phyloP scores from a whole-genome alignment of 2,329 filamentous ascomycete genomes.

The Pseudogymnoascus sp. region DNA sequence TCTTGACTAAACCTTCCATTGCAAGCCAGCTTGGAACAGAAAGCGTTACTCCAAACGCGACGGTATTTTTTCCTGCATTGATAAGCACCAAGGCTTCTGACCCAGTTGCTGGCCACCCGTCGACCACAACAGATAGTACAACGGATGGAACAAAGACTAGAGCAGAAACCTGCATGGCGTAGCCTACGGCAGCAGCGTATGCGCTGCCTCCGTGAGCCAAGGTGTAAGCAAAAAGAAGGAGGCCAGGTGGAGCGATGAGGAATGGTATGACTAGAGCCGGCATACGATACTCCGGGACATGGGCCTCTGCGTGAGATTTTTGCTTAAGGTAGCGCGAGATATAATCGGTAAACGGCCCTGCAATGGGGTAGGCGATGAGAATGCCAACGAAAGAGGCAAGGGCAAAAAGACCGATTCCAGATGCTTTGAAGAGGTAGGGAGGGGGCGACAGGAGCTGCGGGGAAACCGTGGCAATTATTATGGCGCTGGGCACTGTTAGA shows the following conservation, averaged over 20 bases:
- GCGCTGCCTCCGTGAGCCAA: constrained; percentile 22
- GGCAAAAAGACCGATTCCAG: constrained; percentile 23
- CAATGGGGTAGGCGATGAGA: constrained; percentile 22
- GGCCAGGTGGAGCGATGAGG: constrained; percentile 28
- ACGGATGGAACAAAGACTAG: constrained; percentile 31
- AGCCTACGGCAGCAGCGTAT: constrained; percentile 25
- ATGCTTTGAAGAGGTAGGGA: constrained; percentile 28
- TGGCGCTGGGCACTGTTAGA: constrained; percentile 13
- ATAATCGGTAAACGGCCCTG: constrained; percentile 25
- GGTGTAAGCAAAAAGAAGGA: constrained; percentile 30
- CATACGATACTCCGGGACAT: constrained; percentile 34
- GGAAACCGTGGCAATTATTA: constrained; percentile 25
- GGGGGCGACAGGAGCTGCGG: constrained; percentile 26
- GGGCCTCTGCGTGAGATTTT: constrained; percentile 27
- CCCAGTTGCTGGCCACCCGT: constrained; percentile 26
- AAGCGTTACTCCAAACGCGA: constrained; percentile 21
- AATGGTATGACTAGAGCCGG: constrained; percentile 33
- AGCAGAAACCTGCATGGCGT: constrained; percentile 25
- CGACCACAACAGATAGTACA: constrained; percentile 30
- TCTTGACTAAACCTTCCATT: constrained; percentile 26
- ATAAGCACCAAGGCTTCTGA: constrained; percentile 31
- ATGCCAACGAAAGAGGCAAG: constrained; percentile 29
- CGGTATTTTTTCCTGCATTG: constrained; percentile 27
- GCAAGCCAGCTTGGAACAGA: constrained; percentile 23
- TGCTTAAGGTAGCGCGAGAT: constrained; percentile 31